Base-by-base conservation (phyloP, 2,329 filamentous ascomycete species). In the Plectosphaerella plurivora region DNA sequence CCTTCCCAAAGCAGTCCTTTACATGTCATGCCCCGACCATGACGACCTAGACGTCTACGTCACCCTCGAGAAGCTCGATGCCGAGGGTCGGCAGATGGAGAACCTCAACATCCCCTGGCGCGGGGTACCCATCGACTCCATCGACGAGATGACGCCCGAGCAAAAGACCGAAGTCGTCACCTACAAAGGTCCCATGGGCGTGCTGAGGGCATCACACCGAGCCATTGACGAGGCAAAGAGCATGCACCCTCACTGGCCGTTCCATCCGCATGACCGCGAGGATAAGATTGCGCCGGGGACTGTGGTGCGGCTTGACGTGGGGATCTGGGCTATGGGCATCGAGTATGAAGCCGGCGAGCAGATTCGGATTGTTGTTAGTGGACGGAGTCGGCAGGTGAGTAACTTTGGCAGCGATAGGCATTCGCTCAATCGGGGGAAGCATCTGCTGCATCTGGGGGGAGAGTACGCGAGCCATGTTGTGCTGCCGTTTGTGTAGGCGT, bases 11-110 rank as follows among this genome's bases (percentile, higher is more conserved):
- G 73, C 73, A 0, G 60, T 72, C 0, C 60, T 80, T 0, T 76
- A 74, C 61, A 71, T 78, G 63, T 74, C 70, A 1, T 72, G 67
- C 52, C n/a, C 60, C 1, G 64, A 71, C 8, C 57, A 65, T 45
- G 64, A 78, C 41, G 75, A 77, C 50, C 65, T 77, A 53, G 71
- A 68, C 25, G 64, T 77, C 1, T 75, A 68, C 50, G 64, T 77
- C 7, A 49, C 55, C 3, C 45, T 63, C 3, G 53, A 57, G 20
- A 62, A 62, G 51, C 48, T 52, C 16, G 60, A 58, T 22, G 39
- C 14, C 14, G 15, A 49, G 25, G 51, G 53, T 4, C 35, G n/a
- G 18, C 53, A 53, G 62, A 57, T 60, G 59, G 53, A 49, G 39
- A 63, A 58, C 47, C 57, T 61, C 28, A 65, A 65, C 12, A 60